These are phyloP conservation scores for Albatrellus ellisii DNA, from an alignment of 768 basidiomycete species.

Conservation along the genomic window DNA sequence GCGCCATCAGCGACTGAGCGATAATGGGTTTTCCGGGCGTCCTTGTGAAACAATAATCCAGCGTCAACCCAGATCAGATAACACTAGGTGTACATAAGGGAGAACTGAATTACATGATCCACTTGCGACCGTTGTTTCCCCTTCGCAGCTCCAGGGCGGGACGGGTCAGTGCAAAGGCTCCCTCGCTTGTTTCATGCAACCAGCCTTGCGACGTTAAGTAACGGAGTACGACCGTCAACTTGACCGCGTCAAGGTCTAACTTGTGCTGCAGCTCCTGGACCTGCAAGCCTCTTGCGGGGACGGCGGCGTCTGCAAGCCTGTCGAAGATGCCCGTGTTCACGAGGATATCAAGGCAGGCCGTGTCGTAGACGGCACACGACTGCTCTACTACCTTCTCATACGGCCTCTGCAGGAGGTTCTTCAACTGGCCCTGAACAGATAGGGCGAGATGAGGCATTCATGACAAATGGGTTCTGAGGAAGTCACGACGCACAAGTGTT, in stretches of 20 bases:
- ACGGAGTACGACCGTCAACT: slow-evolving; percentile 12
- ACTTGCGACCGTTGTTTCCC: slow-evolving; percentile 12
- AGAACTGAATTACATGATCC: slow-evolving; percentile 6
- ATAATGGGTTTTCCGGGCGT: slow-evolving; percentile 10
- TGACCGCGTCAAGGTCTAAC: slow-evolving; percentile 11
- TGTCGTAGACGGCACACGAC: slow-evolving; percentile 12
- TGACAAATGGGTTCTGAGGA: not conserved
- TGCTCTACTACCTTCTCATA: slow-evolving; percentile 15
- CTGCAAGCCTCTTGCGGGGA: slow-evolving; percentile 4
- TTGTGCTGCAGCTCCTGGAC: slow-evolving; percentile 8
- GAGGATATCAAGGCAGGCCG: slow-evolving; percentile 10
- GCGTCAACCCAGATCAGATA: not conserved
- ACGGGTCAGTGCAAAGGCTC: slow-evolving; percentile 13
- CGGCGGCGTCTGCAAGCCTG: slow-evolving; percentile 5
- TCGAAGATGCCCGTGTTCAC: slow-evolving; percentile 13
- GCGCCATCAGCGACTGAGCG: slow-evolving; percentile 4
- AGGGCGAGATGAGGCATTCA: not conserved
- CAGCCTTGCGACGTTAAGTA: slow-evolving; percentile 13
- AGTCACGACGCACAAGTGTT: not conserved
- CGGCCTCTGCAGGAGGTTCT: slow-evolving; percentile 11
- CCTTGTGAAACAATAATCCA: slow-evolving; percentile 2
- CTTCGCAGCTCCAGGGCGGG: slow-evolving; percentile 9
- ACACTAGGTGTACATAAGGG: not conserved
- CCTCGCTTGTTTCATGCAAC: slow-evolving; percentile 13
- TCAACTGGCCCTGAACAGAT: slow-evolving; percentile 10